Evolutionary conservation across 805 yeast genomes (phyloP).

Genomic region (Nakazawaea pomicola): DNA sequence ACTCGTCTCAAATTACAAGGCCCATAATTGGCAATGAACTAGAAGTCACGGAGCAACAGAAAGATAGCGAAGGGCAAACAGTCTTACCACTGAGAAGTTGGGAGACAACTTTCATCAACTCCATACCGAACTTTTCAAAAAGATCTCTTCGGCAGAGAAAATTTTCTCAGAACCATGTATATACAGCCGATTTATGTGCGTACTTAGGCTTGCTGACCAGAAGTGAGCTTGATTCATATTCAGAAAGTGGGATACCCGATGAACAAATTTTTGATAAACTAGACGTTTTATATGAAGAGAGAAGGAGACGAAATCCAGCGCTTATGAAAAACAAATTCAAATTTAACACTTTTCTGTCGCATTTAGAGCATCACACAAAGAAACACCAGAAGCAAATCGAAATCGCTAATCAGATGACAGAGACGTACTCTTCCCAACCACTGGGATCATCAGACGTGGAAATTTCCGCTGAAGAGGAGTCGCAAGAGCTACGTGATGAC

Average conservation of each 20-base stretch:
- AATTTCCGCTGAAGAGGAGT: constrained; percentile 13
- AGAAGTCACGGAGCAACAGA: too few species aligned
- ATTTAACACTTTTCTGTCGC: constrained; percentile 21
- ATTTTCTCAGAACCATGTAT: constrained; percentile 30
- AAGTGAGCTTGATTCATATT: constrained; percentile 23
- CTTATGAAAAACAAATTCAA: constrained; percentile 22
- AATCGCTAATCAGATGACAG: background rate
- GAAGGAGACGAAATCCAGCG: constrained; percentile 19
- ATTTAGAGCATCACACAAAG: constrained; percentile 14
- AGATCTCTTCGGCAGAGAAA: constrained; percentile 25
- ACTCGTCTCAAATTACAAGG: too few species aligned
- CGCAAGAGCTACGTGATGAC: constrained; percentile 4
- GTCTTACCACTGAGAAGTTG: too few species aligned
- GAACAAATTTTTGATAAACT: constrained; percentile 22
- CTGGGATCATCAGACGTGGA: constrained; percentile 14
- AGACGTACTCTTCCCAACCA: constrained; percentile 2
- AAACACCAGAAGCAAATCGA: constrained; percentile 15
- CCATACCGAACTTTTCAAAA: background rate
- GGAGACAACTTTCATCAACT: background rate
- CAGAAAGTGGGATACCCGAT: constrained; percentile 24
- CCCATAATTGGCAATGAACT: too few species aligned
- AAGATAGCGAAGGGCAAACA: too few species aligned
- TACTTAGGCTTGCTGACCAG: constrained; percentile 26
- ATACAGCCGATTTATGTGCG: constrained; percentile 28
- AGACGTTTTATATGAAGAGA: constrained; percentile 20